Percentiles rank a stretch among this genome's conserved stretches.
Evolutionary conservation across 2,329 filamentous ascomycete genomes (phyloP).

Genomic region (Cladorrhinum sp.): DNA sequence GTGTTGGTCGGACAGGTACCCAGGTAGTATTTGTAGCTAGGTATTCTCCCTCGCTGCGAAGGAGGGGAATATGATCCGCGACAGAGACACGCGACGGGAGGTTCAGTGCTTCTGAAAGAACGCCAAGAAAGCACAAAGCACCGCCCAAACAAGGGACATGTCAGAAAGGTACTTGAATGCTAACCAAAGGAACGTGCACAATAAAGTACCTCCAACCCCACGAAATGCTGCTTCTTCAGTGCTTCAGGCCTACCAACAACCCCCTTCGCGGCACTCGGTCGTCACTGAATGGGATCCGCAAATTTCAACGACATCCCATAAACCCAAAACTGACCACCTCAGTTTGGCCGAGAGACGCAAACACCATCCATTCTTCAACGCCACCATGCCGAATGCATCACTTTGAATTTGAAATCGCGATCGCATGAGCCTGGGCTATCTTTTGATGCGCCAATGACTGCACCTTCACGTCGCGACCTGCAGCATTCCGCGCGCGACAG

Average conservation of each 20-base stretch:
- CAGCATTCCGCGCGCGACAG: slow-evolving; percentile 47
- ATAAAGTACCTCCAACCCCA: slow-evolving; percentile 13
- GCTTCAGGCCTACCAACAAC: not conserved
- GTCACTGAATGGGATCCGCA: slow-evolving; percentile 30
- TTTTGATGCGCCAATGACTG: slow-evolving; percentile 45
- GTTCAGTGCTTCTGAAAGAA: not conserved
- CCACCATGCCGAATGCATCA: slow-evolving; percentile 45
- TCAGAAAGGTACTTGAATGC: slow-evolving; percentile 10
- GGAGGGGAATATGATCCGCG: slow-evolving; percentile 10
- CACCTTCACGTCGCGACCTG: slow-evolving; percentile 42
- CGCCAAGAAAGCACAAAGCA: slow-evolving; percentile 7
- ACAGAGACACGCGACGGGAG: slow-evolving; percentile 16
- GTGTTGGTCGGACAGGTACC: too few species aligned
- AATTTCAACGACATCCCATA: slow-evolving; percentile 34
- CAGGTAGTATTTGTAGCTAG: not conserved
- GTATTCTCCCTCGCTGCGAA: not conserved
- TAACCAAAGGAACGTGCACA: slow-evolving; percentile 2
- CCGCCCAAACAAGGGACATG: not conserved
- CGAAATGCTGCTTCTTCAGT: not conserved
- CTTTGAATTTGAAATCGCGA: slow-evolving; percentile 38
- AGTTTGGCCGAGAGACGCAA: slow-evolving; percentile 28
- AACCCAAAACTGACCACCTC: slow-evolving; percentile 28
- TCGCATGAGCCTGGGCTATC: slow-evolving; percentile 40
- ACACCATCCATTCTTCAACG: slow-evolving; percentile 40
- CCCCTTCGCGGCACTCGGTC: slow-evolving; percentile 10